A percentile compares a stretch with the other conserved stretches of the same genome.
These are phyloP conservation scores for Aspergillus glaucus DNA, from an alignment of 2,329 filamentous ascomycete genomes.

Conservation along the genomic window DNA sequence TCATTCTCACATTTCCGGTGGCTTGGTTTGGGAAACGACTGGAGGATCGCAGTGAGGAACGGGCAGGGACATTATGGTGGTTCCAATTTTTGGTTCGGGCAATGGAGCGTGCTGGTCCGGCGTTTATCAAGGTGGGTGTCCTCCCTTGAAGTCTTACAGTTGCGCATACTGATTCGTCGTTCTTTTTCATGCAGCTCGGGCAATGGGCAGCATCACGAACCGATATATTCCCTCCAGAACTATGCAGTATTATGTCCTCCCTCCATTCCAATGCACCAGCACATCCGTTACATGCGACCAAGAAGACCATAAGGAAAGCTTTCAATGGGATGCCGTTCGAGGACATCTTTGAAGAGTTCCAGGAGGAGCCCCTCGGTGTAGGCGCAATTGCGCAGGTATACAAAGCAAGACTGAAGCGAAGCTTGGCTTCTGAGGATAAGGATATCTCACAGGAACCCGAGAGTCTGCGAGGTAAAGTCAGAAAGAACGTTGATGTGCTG, in stretches of 20 bases:
- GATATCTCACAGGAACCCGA: slow-evolving; percentile 48
- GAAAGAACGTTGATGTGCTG: slow-evolving; percentile 75
- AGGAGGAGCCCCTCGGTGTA: slow-evolving; percentile 81
- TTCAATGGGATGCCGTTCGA: slow-evolving; percentile 76
- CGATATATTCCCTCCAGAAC: slow-evolving; percentile 89
- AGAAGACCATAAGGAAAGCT: slow-evolving; percentile 69
- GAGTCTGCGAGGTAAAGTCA: slow-evolving; percentile 62
- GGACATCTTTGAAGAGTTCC: slow-evolving; percentile 93
- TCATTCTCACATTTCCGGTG: slow-evolving; percentile 69
- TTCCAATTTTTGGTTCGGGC: slow-evolving; percentile 77
- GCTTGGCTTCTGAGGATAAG: slow-evolving; percentile 59
- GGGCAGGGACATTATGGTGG: slow-evolving; percentile 85
- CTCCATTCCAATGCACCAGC: slow-evolving; percentile 92
- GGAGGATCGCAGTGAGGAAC: slow-evolving; percentile 63
- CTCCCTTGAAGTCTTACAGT: slow-evolving; percentile 1
- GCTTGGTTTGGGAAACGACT: slow-evolving; percentile 70
- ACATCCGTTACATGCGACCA: slow-evolving; percentile 75
- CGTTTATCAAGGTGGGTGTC: slow-evolving; percentile 82
- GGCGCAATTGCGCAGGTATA: slow-evolving; percentile 98
- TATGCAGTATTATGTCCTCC: slow-evolving; percentile 90
- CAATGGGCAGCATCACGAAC: slow-evolving; percentile 97
- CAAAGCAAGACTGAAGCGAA: slow-evolving; percentile 81
- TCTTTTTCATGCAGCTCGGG: slow-evolving; percentile 57
- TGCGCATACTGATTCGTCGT: slow-evolving; percentile 1
- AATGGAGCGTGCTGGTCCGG: slow-evolving; percentile 90